Percentiles rank a stretch among this genome's conserved stretches.
phyloP scores from a whole-genome alignment of 139 green algal species.

The Chlamydomonas sp. region DNA sequence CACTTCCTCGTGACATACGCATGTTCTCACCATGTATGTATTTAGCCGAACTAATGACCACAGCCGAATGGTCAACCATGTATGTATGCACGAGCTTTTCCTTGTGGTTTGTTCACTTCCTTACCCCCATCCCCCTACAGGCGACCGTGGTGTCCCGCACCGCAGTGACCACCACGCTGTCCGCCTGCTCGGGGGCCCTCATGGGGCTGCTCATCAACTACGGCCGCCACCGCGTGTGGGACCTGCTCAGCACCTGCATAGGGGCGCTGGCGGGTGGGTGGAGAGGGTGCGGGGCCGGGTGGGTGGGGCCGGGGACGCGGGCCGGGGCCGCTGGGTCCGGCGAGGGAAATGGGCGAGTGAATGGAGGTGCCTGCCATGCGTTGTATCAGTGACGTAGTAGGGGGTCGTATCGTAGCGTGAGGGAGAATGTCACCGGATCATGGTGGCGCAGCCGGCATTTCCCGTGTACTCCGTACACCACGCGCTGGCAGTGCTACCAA shows the following conservation, averaged over 20 bases:
- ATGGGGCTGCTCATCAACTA: conserved; percentile 10
- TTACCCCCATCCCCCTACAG: background rate
- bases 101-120: background rate
- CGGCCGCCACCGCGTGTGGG: conserved; percentile 38
- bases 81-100: too few relatives aligned
- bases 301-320: background rate
- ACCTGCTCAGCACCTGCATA: conserved; percentile 47
- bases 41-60: too few relatives aligned
- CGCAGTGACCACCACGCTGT: conserved; percentile 77
- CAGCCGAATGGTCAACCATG: too few relatives aligned
- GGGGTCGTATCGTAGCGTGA: too few relatives aligned
- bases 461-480: too few relatives aligned
- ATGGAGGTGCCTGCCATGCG: background rate
- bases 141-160: conserved; percentile 26
- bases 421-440: too few relatives aligned
- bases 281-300: background rate
- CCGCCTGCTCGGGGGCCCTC: conserved; percentile 50
- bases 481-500: too few relatives aligned
- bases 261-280: conserved; percentile 41
- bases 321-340: too few relatives aligned
- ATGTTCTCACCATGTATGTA: background rate
- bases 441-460: too few relatives aligned
- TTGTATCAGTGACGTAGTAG: background rate
- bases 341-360: background rate
- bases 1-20: background rate